A percentile compares a stretch with the other conserved stretches of the same genome.
Conservation (phyloP, 2,329 filamentous ascomycete species). For the Trichoderma sp. region DNA sequence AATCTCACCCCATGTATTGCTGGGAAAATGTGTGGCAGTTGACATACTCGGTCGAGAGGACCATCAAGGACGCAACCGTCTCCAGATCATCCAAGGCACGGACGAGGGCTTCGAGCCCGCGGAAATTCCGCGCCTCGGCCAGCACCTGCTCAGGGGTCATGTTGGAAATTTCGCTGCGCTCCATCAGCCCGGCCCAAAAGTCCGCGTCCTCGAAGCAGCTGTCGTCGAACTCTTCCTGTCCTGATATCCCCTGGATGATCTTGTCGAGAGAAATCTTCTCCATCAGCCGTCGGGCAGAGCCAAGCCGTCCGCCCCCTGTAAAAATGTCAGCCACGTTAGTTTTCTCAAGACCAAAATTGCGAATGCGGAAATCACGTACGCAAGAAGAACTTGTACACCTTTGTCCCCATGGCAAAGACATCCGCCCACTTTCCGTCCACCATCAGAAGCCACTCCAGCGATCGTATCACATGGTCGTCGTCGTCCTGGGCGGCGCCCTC, state of each 20-base stretch:
- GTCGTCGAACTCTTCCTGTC: conserved; percentile 44
- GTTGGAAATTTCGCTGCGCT: conserved; percentile 42
- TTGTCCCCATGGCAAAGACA: conserved; percentile 67
- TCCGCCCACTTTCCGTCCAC: conserved; percentile 72
- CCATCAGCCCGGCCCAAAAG: conserved; percentile 46
- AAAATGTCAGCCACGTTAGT: neutral
- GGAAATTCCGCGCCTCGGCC: conserved; percentile 62
- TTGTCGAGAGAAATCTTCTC: conserved; percentile 54
- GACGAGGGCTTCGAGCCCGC: conserved; percentile 69
- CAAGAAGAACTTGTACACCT: conserved; percentile 81
- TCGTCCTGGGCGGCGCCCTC: conserved; percentile 57
- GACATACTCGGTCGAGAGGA: conserved; percentile 56
- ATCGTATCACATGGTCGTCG: conserved; percentile 72
- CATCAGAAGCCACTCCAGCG: conserved; percentile 82
- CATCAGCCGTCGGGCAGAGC: conserved; percentile 57
- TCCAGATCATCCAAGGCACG: conserved; percentile 69
- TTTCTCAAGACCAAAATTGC: neutral
- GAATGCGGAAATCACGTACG: conserved; percentile 58
- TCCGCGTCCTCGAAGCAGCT: conserved; percentile 44
- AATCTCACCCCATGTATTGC: neutral
- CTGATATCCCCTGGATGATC: conserved; percentile 49
- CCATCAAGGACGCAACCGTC: conserved; percentile 61
- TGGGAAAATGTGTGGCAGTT: neutral
- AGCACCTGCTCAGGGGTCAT: conserved; percentile 49
- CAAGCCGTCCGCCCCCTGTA: conserved; percentile 53